Evolutionary conservation across 305 asterid genomes (phyloP).

Genomic region (Fraxinus nigra): DNA sequence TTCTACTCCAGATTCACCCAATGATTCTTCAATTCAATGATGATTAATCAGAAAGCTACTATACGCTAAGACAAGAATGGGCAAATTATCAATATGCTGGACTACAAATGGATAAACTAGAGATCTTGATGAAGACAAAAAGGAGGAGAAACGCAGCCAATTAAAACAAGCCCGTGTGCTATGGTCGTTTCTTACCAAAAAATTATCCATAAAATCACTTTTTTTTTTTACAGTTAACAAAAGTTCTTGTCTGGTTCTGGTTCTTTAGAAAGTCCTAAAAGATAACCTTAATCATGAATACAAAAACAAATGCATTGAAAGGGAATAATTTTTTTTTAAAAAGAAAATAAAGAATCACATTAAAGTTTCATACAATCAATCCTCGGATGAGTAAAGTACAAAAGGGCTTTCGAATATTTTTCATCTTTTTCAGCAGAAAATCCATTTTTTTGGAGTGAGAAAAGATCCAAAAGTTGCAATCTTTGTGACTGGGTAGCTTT

Average conservation of each 20-base stretch:
- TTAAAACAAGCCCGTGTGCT: conserved; percentile 48
- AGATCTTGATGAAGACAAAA: conserved; percentile 34
- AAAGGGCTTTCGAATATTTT: conserved; percentile 18
- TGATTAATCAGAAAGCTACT: conserved; percentile 27
- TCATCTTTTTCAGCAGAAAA: conserved; percentile 23
- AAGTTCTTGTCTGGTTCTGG: conserved; percentile 34
- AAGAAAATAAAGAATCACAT: conserved; percentile 8
- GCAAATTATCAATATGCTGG: conserved; percentile 32
- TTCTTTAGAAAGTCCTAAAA: conserved; percentile 35
- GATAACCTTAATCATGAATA: conserved; percentile 46
- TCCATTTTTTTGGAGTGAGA: conserved; percentile 21
- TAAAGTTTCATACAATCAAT: conserved; percentile 28
- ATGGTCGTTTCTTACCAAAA: conserved; percentile 27
- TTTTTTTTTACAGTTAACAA: conserved; percentile 13
- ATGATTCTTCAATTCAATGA: conserved; percentile 25
- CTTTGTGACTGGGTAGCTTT: conserved; percentile 29
- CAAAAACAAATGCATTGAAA: conserved; percentile 22
- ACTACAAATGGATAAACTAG: conserved; percentile 37
- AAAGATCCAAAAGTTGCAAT: conserved; percentile 52
- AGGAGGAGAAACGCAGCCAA: conserved; percentile 30
- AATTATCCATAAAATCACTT: conserved; percentile 29
- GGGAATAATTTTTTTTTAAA: not conserved
- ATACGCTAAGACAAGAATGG: conserved; percentile 36
- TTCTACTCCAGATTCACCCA: conserved; percentile 57
- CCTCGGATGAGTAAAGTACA: conserved; percentile 35